Conservation (phyloP, 495 filamentous ascomycete species). For the Hypoxylon rickii region DNA sequence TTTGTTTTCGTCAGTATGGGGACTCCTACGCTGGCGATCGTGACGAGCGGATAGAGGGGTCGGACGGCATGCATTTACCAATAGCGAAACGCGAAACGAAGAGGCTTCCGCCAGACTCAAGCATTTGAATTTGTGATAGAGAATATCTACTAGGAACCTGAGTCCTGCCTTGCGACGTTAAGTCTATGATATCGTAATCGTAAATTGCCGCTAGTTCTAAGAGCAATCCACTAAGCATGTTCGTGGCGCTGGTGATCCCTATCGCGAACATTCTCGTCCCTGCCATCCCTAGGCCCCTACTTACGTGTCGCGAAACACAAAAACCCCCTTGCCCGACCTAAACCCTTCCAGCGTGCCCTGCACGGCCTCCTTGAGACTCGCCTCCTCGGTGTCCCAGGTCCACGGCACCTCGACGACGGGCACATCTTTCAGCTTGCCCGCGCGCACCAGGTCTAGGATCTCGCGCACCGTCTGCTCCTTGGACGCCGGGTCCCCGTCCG, state of each 20-base stretch:
- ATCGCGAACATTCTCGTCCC: background rate
- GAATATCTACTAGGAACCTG: too few species aligned
- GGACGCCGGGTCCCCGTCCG: conserved; percentile 70
- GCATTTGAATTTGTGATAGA: too few species aligned
- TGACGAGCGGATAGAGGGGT: conserved; percentile 2
- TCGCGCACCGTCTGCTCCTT: conserved; percentile 81
- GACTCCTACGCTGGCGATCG: conserved; percentile 7
- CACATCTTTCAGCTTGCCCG: conserved; percentile 79
- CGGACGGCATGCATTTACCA: conserved; percentile 9
- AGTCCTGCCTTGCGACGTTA: background rate
- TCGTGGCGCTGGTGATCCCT: too few species aligned
- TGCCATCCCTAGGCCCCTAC: background rate
- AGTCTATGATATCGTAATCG: background rate
- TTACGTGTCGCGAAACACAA: conserved; percentile 68
- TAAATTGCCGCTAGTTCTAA: too few species aligned
- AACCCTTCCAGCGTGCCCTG: conserved; percentile 79
- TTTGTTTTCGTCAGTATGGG: conserved; percentile 10
- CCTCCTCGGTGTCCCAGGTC: conserved; percentile 75
- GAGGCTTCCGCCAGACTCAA: too few species aligned
- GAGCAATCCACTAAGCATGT: too few species aligned
- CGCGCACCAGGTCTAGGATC: conserved; percentile 72
- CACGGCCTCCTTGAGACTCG: conserved; percentile 64
- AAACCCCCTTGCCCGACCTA: conserved; percentile 84
- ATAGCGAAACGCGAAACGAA: conserved; percentile 11
- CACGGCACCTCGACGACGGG: conserved; percentile 80